Percentiles rank a stretch among this genome's conserved stretches.
These are phyloP conservation scores for Vanderwaltozyma polyspora DNA, from an alignment of 805 yeast genomes.

Conservation along the genomic window DNA sequence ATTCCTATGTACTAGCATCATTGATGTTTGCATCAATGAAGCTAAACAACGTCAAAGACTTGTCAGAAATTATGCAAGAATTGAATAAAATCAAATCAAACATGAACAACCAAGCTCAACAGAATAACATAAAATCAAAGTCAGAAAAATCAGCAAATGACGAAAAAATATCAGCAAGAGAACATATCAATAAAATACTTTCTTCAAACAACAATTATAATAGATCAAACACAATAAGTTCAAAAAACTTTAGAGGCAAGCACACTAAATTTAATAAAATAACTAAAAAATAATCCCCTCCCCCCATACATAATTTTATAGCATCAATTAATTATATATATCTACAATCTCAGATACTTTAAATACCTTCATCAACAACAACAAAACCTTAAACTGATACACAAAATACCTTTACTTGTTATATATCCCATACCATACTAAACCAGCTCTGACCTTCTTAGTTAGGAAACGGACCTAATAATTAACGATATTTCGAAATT, in stretches of 20 bases:
- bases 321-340: no score
- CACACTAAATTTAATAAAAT: not conserved
- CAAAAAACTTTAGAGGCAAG: conserved; percentile 1
- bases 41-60: conserved; percentile 15
- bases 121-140: not conserved
- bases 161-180: not conserved
- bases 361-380: no score
- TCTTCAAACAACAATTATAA: no score
- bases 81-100: conserved; percentile 55
- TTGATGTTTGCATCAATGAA: conserved; percentile 23
- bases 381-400: no score
- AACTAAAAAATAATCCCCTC: not conserved
- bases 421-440: no score
- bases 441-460: no score
- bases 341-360: no score
- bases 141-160: not conserved
- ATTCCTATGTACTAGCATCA: conserved; percentile 22
- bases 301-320: no score
- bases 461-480: no score
- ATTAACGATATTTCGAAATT: no score
- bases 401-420: no score
- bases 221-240: not conserved
- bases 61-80: conserved; percentile 49
- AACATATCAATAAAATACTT: not conserved
- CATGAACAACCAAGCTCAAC: conserved; percentile 36